Base-by-base conservation (phyloP, 2,329 filamentous ascomycete species). In the Endoconidiophora polonica region DNA sequence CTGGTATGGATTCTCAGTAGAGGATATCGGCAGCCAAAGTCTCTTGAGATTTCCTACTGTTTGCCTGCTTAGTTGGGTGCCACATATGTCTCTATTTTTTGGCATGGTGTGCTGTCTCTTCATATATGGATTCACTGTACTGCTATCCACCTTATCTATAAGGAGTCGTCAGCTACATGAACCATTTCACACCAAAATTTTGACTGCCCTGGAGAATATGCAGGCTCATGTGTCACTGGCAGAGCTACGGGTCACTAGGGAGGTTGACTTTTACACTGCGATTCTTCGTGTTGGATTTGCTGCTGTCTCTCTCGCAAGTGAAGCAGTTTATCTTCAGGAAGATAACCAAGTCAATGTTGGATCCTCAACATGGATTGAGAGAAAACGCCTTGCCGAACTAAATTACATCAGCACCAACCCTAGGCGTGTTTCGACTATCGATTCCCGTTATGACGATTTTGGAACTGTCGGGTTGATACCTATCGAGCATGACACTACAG, bases 221-320 rank as follows among this genome's bases (percentile, higher is more conserved):
- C 88, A 95, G 64, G 88, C 88, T 2, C 91, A 91, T 53, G 77
- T 90, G 2, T 87, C 91, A 10, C 72, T 95, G 20, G 83, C 83
- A 1, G 81, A 83, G 38, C 77, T 95, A 37, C 77, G 81, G 10
- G 76, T 96, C 49, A 85, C 81, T 41, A 79, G 83, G 69, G 79
- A 86, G 50, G 93, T 96, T 70, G 91, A 98, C 61, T 95, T 96
- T 60, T 98, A 96, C 62, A 94, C 87, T 0, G 84, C 86, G 0
- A 69, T 96, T 3, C 71, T 96, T 2, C 81, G 88, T 53, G 77
- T 86, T 36, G 91, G 91, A 0, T 95, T 95, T 60, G 81, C 80
- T 9, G 80, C 90, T 10, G 77, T 96, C 54, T 94, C 86, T 0
- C 90, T 93, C 63, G 91, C 91, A 0, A 94, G 86, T 58, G 88